Percentiles rank a stretch among this genome's conserved stretches.
Evolutionary conservation across 768 basidiomycete species (phyloP).

Genomic region (Hygrocybe punicea): DNA sequence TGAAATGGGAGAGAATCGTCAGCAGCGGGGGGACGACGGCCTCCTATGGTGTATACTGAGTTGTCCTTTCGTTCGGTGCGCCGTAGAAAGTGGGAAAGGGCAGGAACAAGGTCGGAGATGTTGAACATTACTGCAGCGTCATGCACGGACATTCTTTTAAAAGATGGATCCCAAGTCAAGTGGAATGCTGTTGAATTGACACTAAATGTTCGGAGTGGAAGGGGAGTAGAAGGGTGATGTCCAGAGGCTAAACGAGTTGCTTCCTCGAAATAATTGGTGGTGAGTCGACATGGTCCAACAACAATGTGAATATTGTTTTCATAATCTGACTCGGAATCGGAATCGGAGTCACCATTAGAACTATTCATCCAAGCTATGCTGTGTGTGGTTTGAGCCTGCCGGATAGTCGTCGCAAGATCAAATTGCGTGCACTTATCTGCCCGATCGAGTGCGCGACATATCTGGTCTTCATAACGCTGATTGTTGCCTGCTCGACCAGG

Average conservation of each 20-base stretch:
- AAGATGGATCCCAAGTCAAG: slow-evolving; percentile 19
- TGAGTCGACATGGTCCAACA: not conserved
- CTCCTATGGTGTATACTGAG: slow-evolving; percentile 3
- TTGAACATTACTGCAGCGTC: slow-evolving; percentile 18
- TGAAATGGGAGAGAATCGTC: slow-evolving; percentile 17
- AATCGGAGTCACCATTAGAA: not conserved
- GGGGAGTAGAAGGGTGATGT: not conserved
- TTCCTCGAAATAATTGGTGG: slow-evolving; percentile 7
- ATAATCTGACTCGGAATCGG: not conserved
- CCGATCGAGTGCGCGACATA: slow-evolving; percentile 31
- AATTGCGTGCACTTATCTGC: slow-evolving; percentile 30
- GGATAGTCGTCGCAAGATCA: slow-evolving; percentile 17
- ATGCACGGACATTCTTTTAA: slow-evolving; percentile 18
- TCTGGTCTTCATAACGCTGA: slow-evolving; percentile 34
- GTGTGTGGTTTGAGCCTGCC: not conserved
- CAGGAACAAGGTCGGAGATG: slow-evolving; percentile 28
- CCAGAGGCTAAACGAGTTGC: not conserved
- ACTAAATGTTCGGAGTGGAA: slow-evolving; percentile 15
- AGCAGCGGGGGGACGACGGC: not conserved
- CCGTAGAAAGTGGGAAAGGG: slow-evolving; percentile 22
- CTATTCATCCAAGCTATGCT: slow-evolving; percentile 1
- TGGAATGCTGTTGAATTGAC: slow-evolving; percentile 20
- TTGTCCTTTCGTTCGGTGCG: not conserved
- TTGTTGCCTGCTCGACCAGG: slow-evolving; percentile 31
- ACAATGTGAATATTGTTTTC: not conserved